Evolutionary conservation across 345 rosid genomes (phyloP).

Genomic region (Jatropha curcas): DNA sequence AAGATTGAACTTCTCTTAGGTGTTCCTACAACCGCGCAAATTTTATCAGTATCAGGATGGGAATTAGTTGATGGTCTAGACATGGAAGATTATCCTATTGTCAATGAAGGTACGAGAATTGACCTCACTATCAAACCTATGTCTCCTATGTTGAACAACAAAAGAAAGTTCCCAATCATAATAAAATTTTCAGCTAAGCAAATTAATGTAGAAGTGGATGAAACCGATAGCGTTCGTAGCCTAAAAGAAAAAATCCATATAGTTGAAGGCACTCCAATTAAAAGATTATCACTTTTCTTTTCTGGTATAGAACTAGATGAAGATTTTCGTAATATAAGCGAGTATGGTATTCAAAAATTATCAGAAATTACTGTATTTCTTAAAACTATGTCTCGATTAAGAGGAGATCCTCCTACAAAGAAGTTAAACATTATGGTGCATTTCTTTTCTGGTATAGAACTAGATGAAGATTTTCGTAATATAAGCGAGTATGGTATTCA

Average conservation of each 20-base stretch:
- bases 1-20: conserved; percentile 43
- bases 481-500: conserved; percentile 64
- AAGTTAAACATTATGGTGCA: too few relatives aligned
- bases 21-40: conserved; percentile 49
- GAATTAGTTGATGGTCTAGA: conserved; percentile 84
- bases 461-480: conserved; percentile 66
- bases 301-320: conserved; percentile 67
- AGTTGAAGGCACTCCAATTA: conserved; percentile 57
- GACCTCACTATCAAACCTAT: conserved; percentile 54
- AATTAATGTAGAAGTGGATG: conserved; percentile 54
- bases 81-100: conserved; percentile 86
- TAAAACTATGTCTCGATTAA: too few relatives aligned
- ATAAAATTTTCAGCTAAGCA: conserved; percentile 59
- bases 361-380: too few relatives aligned
- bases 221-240: conserved; percentile 75
- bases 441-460: conserved; percentile 57
- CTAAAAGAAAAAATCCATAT: conserved; percentile 81
- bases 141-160: conserved; percentile 5
- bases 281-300: conserved; percentile 61
- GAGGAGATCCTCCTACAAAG: too few relatives aligned
- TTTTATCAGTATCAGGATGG: conserved; percentile 67
- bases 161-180: conserved; percentile 41
- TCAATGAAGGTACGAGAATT: conserved; percentile 63
- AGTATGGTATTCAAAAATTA: conserved; percentile 61
- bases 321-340: conserved; percentile 61